Evolutionary conservation across 345 rosid species (phyloP).

Genomic region (Camelina neglecta): DNA sequence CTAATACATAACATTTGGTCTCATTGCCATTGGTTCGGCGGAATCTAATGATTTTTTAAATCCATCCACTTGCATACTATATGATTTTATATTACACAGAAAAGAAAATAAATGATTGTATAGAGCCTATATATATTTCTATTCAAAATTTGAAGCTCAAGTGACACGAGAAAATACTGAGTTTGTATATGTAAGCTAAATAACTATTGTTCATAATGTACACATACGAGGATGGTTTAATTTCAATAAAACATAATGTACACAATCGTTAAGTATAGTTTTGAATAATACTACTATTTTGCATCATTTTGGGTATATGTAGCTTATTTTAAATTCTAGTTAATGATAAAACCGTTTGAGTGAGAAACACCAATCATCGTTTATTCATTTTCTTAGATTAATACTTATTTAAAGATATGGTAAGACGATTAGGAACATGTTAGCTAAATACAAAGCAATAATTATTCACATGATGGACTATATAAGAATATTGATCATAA

Average conservation of each 20-base stretch:
- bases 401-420: not conserved
- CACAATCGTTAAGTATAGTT: not conserved
- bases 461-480: constrained; percentile 27
- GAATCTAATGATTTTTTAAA: constrained; percentile 46
- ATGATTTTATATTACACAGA: not conserved
- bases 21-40: constrained; percentile 37
- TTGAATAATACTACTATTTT: not conserved
- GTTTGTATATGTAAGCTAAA: not conserved
- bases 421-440: constrained; percentile 18
- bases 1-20: constrained; percentile 27
- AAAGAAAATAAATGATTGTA: not conserved
- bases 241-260: not conserved
- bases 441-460: constrained; percentile 33
- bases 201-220: not conserved
- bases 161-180: not conserved
- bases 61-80: constrained; percentile 10
- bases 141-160: not conserved
- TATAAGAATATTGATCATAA: not conserved
- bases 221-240: not conserved
- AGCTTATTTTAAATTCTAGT: not conserved
- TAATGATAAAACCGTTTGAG: constrained; percentile 3
- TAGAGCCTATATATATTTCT: not conserved
- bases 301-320: constrained; percentile 2
- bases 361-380: not conserved
- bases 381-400: not conserved